phyloP scores from a whole-genome alignment of 73 alveolate genomes.

The Symbiodinium natans region DNA sequence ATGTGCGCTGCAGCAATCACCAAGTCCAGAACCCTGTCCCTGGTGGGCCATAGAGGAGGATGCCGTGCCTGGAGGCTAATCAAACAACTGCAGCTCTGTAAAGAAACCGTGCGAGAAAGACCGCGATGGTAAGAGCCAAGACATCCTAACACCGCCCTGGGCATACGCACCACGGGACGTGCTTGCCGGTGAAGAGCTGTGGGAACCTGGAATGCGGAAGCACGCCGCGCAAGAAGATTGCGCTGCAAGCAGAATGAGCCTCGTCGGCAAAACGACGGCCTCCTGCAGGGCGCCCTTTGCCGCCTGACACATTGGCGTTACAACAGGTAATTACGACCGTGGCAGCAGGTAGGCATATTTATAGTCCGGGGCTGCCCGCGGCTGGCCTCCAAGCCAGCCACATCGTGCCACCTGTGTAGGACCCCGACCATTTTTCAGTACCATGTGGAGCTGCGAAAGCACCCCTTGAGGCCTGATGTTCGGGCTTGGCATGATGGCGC shows the following conservation, averaged over 20 bases:
- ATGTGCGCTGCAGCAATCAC: not conserved
- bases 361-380: no score
- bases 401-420: slow-evolving; percentile 88
- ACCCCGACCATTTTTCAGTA: no score
- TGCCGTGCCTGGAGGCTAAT: slow-evolving; percentile 95
- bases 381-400: slow-evolving; percentile 84
- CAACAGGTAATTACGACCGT: no score
- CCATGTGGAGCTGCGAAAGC: no score
- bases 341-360: no score
- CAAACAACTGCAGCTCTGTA: no score
- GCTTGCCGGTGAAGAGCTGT: slow-evolving; percentile 98
- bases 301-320: slow-evolving; percentile 84
- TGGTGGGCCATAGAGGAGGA: slow-evolving; percentile 99
- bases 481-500: slow-evolving; percentile 98
- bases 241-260: no score
- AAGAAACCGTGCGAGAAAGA: no score
- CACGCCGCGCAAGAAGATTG: no score
- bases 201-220: no score
- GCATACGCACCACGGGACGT: slow-evolving; percentile 98
- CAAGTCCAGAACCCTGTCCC: slow-evolving; percentile 98
- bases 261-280: slow-evolving; percentile 99
- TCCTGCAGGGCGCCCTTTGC: slow-evolving; percentile 99
- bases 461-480: slow-evolving; percentile 99
- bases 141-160: not conserved
- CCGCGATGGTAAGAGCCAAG: no score